A percentile compares a stretch with the other conserved stretches of the same genome.
phyloP scores from a whole-genome alignment of 2,329 filamentous ascomycete genomes.

The Aspergillus ochraceus region DNA sequence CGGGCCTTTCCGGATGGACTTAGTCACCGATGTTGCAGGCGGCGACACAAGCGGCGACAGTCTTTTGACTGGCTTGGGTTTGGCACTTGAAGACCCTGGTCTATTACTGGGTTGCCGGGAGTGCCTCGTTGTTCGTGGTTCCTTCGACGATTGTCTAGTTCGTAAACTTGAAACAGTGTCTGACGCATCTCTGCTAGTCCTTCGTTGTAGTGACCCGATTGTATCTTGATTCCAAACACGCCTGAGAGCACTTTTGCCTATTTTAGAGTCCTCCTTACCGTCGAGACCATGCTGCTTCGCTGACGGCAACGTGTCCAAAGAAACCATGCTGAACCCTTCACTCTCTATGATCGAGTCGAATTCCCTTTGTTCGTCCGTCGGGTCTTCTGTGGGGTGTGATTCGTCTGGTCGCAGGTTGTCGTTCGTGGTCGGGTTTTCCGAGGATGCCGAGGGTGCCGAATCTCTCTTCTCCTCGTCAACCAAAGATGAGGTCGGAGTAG shows the following conservation, averaged over 20 bases:
- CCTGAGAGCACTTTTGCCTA: slow-evolving; percentile 26
- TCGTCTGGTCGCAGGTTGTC: slow-evolving; percentile 4
- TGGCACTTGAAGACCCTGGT: background rate
- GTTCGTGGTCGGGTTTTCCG: background rate
- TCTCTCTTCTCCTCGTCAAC: slow-evolving; percentile 35
- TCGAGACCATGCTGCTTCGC: slow-evolving; percentile 44
- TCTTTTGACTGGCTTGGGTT: background rate
- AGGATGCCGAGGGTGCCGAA: slow-evolving; percentile 8
- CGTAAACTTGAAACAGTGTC: slow-evolving; percentile 15
- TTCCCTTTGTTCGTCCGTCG: slow-evolving; percentile 45
- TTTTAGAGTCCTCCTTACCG: slow-evolving; percentile 29
- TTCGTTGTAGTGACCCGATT: slow-evolving; percentile 28
- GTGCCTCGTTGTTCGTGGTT: background rate
- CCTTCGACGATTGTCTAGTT: slow-evolving; percentile 12
- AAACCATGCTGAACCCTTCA: slow-evolving; percentile 60
- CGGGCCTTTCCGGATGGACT: slow-evolving; percentile 18
- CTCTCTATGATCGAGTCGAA: slow-evolving; percentile 59
- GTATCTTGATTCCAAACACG: slow-evolving; percentile 30
- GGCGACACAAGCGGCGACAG: slow-evolving; percentile 13
- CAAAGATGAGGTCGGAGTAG: slow-evolving; percentile 41
- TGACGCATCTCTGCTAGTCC: slow-evolving; percentile 18
- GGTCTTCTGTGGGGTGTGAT: slow-evolving; percentile 25
- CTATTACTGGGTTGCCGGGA: background rate
- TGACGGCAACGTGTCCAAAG: slow-evolving; percentile 54
- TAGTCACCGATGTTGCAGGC: slow-evolving; percentile 8